phyloP scores from a whole-genome alignment of 2,329 filamentous ascomycete species.

The Fusarium sp. region DNA sequence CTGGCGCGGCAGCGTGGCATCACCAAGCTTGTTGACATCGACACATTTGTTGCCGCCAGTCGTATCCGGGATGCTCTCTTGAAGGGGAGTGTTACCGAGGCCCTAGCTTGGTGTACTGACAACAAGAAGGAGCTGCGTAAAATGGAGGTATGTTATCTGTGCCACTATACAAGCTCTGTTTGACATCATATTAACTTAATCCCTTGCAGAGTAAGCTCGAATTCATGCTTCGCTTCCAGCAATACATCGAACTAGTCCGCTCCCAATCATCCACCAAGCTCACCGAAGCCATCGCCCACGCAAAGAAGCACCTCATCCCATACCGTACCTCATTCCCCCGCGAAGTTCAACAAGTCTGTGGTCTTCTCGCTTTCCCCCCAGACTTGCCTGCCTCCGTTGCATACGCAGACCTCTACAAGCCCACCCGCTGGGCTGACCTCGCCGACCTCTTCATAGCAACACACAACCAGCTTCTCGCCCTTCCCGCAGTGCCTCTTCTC shows the following conservation, averaged over 20 bases:
- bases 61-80: slow-evolving; percentile 79
- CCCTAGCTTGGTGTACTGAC: slow-evolving; percentile 89
- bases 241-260: slow-evolving; percentile 91
- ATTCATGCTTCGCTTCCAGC: slow-evolving; percentile 91
- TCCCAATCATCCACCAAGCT: slow-evolving; percentile 71
- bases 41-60: slow-evolving; percentile 86
- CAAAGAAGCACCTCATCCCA: slow-evolving; percentile 80
- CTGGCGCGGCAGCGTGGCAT: slow-evolving; percentile 82
- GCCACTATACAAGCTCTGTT: not conserved
- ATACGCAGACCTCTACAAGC: slow-evolving; percentile 73
- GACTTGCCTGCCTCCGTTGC: slow-evolving; percentile 55
- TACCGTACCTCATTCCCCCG: slow-evolving; percentile 75
- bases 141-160: slow-evolving; percentile 70
- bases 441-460: slow-evolving; percentile 84
- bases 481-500: slow-evolving; percentile 84
- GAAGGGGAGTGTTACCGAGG: slow-evolving; percentile 77
- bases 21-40: slow-evolving; percentile 84
- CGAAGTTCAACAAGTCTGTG: slow-evolving; percentile 78
- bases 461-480: slow-evolving; percentile 84
- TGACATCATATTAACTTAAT: slow-evolving; percentile 4
- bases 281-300: slow-evolving; percentile 82
- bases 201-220: slow-evolving; percentile 79
- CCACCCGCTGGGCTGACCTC: slow-evolving; percentile 78
- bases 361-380: slow-evolving; percentile 79
- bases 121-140: slow-evolving; percentile 94